phyloP scores from a whole-genome alignment of 176 grass and related monocot genomes.

The Elymus sibiricus region DNA sequence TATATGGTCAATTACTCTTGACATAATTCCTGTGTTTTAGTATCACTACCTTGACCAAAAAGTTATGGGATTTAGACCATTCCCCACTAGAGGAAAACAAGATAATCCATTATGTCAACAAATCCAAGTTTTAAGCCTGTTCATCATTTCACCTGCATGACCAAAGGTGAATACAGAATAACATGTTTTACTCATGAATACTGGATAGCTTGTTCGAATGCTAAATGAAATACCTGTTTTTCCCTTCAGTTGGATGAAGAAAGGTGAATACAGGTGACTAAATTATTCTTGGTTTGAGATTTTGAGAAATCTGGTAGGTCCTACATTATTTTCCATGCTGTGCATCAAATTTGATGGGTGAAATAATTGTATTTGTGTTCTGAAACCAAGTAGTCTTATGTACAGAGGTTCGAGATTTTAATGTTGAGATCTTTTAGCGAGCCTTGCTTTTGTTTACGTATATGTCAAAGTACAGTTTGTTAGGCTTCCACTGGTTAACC shows the following conservation, averaged over 20 bases:
- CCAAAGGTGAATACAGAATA: neutral
- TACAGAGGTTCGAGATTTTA: neutral
- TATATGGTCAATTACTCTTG: neutral
- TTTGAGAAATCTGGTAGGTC: neutral
- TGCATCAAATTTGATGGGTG: neutral
- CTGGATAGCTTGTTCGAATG: too few relatives aligned
- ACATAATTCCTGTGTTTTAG: too few relatives aligned
- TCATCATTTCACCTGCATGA: neutral
- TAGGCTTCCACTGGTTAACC: too few relatives aligned
- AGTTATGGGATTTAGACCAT: too few relatives aligned
- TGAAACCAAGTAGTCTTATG: neutral
- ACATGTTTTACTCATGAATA: too few relatives aligned
- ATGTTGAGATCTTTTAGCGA: neutral
- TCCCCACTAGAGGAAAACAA: too few relatives aligned
- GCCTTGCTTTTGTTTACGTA: neutral
- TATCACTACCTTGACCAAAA: too few relatives aligned
- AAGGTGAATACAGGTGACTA: constrained; percentile 38
- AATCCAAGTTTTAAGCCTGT: neutral
- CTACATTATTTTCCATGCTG: neutral
- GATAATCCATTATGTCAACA: too few relatives aligned
- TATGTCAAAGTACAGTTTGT: neutral
- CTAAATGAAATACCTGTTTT: too few relatives aligned
- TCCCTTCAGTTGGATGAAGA: constrained; percentile 41
- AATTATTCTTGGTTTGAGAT: neutral
- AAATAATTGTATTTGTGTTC: neutral